Percentiles rank a stretch among this genome's conserved stretches.
Evolutionary conservation across 2,329 filamentous ascomycete genomes (phyloP).

Genomic region (Sporothrix phasma): DNA sequence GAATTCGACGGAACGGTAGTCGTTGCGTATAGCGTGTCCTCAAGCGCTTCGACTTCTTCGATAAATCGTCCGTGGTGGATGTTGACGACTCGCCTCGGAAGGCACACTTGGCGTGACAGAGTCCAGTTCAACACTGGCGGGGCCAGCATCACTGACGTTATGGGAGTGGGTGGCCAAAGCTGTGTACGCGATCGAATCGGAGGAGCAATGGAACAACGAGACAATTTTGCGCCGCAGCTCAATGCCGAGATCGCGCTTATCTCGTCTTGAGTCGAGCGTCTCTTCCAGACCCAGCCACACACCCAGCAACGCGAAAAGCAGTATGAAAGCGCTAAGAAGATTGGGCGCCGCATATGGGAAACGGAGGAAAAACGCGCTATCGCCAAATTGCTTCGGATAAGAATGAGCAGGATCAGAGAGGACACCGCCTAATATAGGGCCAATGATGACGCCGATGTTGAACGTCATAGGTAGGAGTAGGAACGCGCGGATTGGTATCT

Average conservation of each 20-base stretch:
- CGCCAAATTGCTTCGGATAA: conserved; percentile 37
- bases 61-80: not conserved
- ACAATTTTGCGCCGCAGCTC: conserved; percentile 31
- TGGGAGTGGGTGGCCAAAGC: conserved; percentile 26
- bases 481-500: conserved; percentile 36
- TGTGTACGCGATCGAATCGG: conserved; percentile 25
- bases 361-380: conserved; percentile 34
- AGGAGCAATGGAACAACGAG: conserved; percentile 22
- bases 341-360: conserved; percentile 49
- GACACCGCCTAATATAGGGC: conserved; percentile 40
- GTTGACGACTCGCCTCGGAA: not conserved
- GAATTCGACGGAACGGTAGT: conserved; percentile 44
- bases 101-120: conserved; percentile 17
- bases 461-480: conserved; percentile 55
- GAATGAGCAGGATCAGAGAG: conserved; percentile 36
- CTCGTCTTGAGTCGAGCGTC: conserved; percentile 38
- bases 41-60: not conserved
- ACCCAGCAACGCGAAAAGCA: conserved; percentile 33
- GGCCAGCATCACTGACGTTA: conserved; percentile 18
- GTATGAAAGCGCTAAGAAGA: conserved; percentile 39
- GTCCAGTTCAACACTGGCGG: conserved; percentile 26
- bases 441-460: conserved; percentile 55
- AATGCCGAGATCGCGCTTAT: conserved; percentile 37
- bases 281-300: conserved; percentile 45
- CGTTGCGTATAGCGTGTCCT: conserved; percentile 33